Conservation (phyloP, 2,329 filamentous ascomycete genomes). For the Sordariomycetes sp. region DNA sequence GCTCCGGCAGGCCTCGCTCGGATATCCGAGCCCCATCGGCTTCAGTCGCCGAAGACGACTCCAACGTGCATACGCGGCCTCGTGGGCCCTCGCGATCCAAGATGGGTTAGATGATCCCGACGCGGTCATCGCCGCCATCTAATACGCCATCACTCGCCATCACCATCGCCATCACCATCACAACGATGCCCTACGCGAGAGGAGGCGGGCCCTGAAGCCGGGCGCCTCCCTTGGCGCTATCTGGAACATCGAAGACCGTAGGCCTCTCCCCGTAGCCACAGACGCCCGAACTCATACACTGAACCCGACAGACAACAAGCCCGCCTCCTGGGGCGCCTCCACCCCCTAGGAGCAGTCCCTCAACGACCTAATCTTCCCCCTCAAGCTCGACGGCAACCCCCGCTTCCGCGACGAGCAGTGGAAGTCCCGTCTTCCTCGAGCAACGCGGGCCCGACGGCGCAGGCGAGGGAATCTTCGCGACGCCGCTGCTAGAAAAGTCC, state of each 20-base stretch:
- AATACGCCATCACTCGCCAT: neutral
- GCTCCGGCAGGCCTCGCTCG: too few relatives aligned
- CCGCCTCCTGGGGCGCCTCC: conserved; percentile 36
- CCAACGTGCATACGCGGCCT: too few relatives aligned
- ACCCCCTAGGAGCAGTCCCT: conserved; percentile 49
- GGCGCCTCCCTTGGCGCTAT: conserved; percentile 50
- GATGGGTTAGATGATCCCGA: too few relatives aligned
- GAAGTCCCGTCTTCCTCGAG: conserved; percentile 49
- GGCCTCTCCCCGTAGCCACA: conserved; percentile 11
- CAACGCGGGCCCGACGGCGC: conserved; percentile 27
- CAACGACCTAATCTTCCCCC: conserved; percentile 41
- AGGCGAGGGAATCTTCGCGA: conserved; percentile 34
- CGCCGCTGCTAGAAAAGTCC: conserved; percentile 42
- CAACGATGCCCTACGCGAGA: conserved; percentile 45
- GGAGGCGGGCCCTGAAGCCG: conserved; percentile 51
- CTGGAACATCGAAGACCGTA: conserved; percentile 65
- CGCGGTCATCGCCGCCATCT: neutral
- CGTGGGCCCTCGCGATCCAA: too few relatives aligned
- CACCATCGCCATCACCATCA: conserved; percentile 9
- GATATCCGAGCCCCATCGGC: too few relatives aligned
- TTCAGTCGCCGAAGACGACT: too few relatives aligned
- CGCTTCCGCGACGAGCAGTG: conserved; percentile 54
- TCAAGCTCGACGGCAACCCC: conserved; percentile 39
- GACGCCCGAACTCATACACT: neutral
- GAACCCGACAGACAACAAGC: conserved; percentile 44